These are phyloP conservation scores for Jacaranda mimosifolia DNA, from an alignment of 257 asterid species.

Conservation along the genomic window DNA sequence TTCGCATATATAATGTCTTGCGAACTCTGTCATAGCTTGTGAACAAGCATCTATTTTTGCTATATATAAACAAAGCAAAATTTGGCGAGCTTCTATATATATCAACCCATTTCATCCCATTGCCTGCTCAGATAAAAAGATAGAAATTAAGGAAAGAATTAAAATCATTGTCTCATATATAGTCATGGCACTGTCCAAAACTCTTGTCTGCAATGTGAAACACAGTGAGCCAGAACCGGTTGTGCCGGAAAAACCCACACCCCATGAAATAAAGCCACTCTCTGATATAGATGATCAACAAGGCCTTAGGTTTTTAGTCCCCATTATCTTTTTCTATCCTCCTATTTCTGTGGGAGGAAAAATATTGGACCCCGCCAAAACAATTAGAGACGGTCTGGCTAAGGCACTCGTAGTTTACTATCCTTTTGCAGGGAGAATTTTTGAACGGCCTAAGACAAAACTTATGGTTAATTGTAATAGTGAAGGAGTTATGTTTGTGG, in stretches of 20 bases:
- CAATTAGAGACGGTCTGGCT: background rate
- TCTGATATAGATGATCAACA: background rate
- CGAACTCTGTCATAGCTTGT: no score
- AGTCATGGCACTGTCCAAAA: background rate
- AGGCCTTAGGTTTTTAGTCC: background rate
- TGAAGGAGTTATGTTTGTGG: slow-evolving; percentile 29
- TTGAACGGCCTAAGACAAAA: slow-evolving; percentile 6
- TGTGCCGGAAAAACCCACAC: background rate
- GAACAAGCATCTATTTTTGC: no score
- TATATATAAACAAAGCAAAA: no score
- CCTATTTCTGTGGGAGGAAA: background rate
- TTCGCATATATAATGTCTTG: no score
- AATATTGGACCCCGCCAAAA: background rate
- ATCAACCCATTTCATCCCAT: no score
- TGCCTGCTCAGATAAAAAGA: no score
- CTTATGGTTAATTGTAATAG: slow-evolving; percentile 27
- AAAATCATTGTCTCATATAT: no score
- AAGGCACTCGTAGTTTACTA: background rate
- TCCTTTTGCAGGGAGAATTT: background rate
- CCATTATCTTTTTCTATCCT: background rate
- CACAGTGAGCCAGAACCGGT: background rate
- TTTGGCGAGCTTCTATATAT: no score
- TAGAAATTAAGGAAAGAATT: no score
- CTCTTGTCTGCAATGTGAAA: background rate
- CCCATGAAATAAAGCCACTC: background rate